phyloP scores from a whole-genome alignment of 2,329 filamentous ascomycete genomes.

The Arthrobotrys sinensis region DNA sequence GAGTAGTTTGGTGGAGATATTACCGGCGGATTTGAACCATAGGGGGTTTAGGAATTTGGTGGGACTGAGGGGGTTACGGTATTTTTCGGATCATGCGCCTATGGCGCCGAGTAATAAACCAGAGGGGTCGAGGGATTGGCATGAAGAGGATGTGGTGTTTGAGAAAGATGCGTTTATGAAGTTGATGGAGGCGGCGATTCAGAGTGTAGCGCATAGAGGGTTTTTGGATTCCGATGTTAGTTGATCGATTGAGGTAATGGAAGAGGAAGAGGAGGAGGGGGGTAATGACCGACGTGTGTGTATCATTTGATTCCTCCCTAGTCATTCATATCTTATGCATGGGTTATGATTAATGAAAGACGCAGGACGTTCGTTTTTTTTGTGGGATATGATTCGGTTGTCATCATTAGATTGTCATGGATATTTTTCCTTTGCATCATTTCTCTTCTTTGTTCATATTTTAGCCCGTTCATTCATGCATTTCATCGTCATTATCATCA shows the following conservation, averaged over 20 bases:
- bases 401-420: too few species aligned
- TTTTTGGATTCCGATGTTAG: constrained; percentile 47
- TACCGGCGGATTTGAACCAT: constrained; percentile 66
- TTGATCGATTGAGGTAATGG: constrained; percentile 22
- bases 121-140: constrained; percentile 60
- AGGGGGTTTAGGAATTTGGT: constrained; percentile 69
- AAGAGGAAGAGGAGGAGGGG: too few species aligned
- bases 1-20: constrained; percentile 68
- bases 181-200: constrained; percentile 63
- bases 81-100: constrained; percentile 67
- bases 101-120: constrained; percentile 34
- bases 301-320: not conserved
- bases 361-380: constrained; percentile 3
- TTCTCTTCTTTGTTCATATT: constrained; percentile 12
- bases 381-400: too few species aligned
- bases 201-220: constrained; percentile 55
- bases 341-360: not conserved
- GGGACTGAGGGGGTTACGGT: constrained; percentile 66
- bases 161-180: constrained; percentile 64
- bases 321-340: not conserved
- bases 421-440: too few species aligned
- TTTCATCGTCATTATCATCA: too few species aligned
- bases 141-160: constrained; percentile 64
- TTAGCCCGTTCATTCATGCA: not conserved
- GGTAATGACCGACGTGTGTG: not conserved